phyloP scores from a whole-genome alignment of 768 basidiomycete genomes.

The Amyloporia xantha region DNA sequence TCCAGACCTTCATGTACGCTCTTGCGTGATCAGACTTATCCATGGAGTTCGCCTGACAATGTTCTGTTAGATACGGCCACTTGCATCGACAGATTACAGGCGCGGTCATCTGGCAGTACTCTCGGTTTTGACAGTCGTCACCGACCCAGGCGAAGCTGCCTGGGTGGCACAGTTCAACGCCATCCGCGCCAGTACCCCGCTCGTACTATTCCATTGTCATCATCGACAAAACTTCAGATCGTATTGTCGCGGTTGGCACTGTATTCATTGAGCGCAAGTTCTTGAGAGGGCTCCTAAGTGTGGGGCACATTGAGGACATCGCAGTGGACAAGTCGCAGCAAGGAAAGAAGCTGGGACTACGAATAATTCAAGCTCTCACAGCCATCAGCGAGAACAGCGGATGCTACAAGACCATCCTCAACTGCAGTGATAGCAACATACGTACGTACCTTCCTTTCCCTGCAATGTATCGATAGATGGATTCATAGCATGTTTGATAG shows the following conservation, averaged over 20 bases:
- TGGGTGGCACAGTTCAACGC: constrained; percentile 68
- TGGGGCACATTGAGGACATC: constrained; percentile 98
- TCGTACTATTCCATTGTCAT: constrained; percentile 89
- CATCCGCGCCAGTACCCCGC: constrained; percentile 40
- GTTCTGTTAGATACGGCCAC: constrained; percentile 69
- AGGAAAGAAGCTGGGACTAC: constrained; percentile 86
- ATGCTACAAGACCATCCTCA: constrained; percentile 96
- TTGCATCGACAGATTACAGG: constrained; percentile 76
- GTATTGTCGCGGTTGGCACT: constrained; percentile 77
- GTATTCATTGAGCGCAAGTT: constrained; percentile 95
- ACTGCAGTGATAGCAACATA: constrained; percentile 87
- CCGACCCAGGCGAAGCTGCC: constrained; percentile 56
- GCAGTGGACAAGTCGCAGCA: constrained; percentile 85
- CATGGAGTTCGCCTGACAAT: neutral
- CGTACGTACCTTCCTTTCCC: constrained; percentile 48
- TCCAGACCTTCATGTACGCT: constrained; percentile 59
- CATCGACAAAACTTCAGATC: constrained; percentile 64
- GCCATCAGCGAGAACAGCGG: constrained; percentile 74
- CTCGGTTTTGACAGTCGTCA: constrained; percentile 60
- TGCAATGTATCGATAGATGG: neutral
- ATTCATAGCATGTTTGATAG: constrained; percentile 34
- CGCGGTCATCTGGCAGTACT: constrained; percentile 85
- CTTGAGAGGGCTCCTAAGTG: constrained; percentile 73
- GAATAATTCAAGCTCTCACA: constrained; percentile 82
- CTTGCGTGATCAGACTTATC: no score